Percentiles rank a stretch among this genome's conserved stretches.
Conservation (phyloP, 306 rosid species). For the Trifolium repens region DNA sequence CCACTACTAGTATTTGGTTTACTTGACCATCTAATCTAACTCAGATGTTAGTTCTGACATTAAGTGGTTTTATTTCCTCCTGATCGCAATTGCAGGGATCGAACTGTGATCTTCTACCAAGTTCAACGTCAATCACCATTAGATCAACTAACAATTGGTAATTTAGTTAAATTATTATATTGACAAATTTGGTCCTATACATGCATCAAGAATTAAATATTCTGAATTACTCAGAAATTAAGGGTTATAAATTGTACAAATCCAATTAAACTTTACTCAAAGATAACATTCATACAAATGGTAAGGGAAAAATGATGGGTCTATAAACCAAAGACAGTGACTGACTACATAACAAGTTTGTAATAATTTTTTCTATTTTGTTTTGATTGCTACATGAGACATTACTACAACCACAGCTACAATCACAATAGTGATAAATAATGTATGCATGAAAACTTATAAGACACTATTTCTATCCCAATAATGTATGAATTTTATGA, state of each 20-base stretch:
- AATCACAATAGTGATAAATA: neutral
- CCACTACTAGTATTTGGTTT: too few species aligned
- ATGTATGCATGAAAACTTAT: conserved; percentile 19
- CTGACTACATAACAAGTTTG: conserved; percentile 16
- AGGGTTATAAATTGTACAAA: conserved; percentile 8
- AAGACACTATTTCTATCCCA: neutral
- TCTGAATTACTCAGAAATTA: conserved; percentile 8
- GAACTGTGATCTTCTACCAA: too few species aligned
- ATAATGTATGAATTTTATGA: neutral
- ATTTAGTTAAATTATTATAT: neutral
- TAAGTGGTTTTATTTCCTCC: too few species aligned
- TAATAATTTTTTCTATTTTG: conserved; percentile 32
- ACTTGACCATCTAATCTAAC: too few species aligned
- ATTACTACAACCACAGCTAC: neutral
- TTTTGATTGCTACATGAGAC: neutral
- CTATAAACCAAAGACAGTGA: conserved; percentile 16
- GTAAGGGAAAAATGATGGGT: conserved; percentile 1
- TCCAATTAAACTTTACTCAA: conserved; percentile 5
- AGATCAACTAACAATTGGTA: too few species aligned
- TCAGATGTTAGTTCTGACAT: too few species aligned
- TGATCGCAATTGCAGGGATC: too few species aligned
- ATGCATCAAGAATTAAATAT: conserved; percentile 3
- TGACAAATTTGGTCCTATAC: conserved; percentile 9
- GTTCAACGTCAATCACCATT: too few species aligned
- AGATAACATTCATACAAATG: neutral